A percentile compares a stretch with the other conserved stretches of the same genome.
Evolutionary conservation across 1,139 yeast genomes (phyloP).

Genomic region (Suhomyces terraborum): DNA sequence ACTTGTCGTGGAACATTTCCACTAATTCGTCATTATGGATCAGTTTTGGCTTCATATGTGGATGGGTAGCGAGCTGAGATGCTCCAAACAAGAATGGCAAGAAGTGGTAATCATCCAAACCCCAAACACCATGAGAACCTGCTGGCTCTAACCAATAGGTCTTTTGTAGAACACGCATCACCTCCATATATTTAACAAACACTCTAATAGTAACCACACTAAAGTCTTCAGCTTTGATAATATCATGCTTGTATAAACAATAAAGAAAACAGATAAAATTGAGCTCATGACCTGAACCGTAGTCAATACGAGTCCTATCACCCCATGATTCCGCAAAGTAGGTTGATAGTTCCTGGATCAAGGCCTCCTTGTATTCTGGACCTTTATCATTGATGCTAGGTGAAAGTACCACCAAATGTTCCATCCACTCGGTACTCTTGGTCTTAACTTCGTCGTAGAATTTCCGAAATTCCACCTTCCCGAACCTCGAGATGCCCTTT

Average conservation of each 20-base stretch:
- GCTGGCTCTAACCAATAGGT: conserved; percentile 83
- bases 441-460: conserved; percentile 69
- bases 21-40: conserved; percentile 85
- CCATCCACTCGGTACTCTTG: conserved; percentile 30
- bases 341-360: conserved; percentile 41
- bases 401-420: neutral
- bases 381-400: neutral
- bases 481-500: conserved; percentile 76
- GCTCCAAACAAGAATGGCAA: conserved; percentile 88
- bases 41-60: conserved; percentile 78
- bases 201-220: conserved; percentile 60
- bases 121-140: conserved; percentile 96
- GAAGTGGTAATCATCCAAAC: conserved; percentile 94
- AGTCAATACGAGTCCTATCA: conserved; percentile 81
- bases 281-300: conserved; percentile 96
- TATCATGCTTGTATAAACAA: conserved; percentile 49
- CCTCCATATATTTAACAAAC: conserved; percentile 59
- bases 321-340: conserved; percentile 83
- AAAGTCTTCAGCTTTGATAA: conserved; percentile 39
- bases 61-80: conserved; percentile 77
- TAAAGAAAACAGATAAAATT: conserved; percentile 75
- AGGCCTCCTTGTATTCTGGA: conserved; percentile 2
- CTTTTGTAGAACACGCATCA: conserved; percentile 52
- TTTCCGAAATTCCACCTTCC: conserved; percentile 84
- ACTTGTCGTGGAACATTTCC: conserved; percentile 72